Base-by-base conservation (phyloP, 495 filamentous ascomycete genomes). In the Apiosordaria backusii region DNA sequence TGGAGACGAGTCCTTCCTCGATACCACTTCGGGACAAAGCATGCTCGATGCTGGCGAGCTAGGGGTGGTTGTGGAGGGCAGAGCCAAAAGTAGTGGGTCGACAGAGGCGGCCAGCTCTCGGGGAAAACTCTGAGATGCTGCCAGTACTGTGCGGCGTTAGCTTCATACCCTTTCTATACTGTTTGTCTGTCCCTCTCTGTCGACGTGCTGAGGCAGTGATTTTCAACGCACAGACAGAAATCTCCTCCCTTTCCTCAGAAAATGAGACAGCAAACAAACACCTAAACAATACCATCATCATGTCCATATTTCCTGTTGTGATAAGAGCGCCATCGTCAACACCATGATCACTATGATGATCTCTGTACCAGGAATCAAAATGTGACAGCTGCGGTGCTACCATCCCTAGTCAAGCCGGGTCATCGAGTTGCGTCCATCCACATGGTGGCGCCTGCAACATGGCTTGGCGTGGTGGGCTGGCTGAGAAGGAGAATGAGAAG, bases 1-100 rank as follows among this genome's bases (percentile, higher is more conserved):
- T 50, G 90, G 90, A 7, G 90, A 93, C 68, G 90, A 93, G 73
- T 83, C 83, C 1, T 92, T 92, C 71, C 80, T 62, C 15, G 66
- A 65, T 55, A 58, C 40, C 16, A 52, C 50, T n/a, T 57, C 50
- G 0, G 57, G 66, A 15, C 40, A 61, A 26, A 65, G 67, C 50
- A 68, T 71, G 13, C 52, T 75, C 19, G 72, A 79, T 68, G 71
- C 77, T 63, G 77, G 76, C 16, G 69, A 63, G 54, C 69, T 78
- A 50, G 77, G 76, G 5, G 74, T 78, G 23, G 73, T 71, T 27
- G 66, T 76, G 22, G 75, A 78, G 62, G 74, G 72, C 50, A 62
- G 40, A 29, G 50, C 19, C 54, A 68, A 63, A 25, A 19, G 53
- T 19, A 19, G 50, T 15, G 40, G 25, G 50, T 55, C 54, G 29